Base-by-base conservation (phyloP, 768 basidiomycete genomes). In the Zangia roseola region DNA sequence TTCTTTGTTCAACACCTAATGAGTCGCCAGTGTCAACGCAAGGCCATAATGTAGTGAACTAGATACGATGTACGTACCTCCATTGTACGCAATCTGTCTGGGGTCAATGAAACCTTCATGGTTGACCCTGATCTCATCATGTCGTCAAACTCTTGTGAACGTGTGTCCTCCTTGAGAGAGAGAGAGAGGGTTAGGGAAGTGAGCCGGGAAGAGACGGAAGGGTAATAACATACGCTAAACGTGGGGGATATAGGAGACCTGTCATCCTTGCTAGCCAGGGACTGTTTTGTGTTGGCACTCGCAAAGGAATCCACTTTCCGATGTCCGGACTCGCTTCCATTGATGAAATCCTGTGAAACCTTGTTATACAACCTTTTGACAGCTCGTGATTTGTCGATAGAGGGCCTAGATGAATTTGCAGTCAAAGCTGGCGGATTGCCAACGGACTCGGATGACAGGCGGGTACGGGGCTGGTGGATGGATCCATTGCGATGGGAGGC, bases 21-120 rank as follows among this genome's bases (percentile, higher is more conserved):
- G 36, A 25, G 31, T 31, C 16, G 43, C 28, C 43, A 25, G 33
- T 17, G 43, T 51, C 41, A 51, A 33, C 39, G 44, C 38, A 34
- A 39, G 53, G 57, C n/a, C n/a, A n/a, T 36, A 43, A 49, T 26
- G 54, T 62, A 43, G 37, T 25, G 57, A 58, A 45, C 34, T 52
- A 40, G 56, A 53, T 42, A 52, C 39, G 45, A 49, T 50, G 60
- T 55, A 75, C 81, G 63, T 71, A 94, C 94, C 79, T 97, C 93
- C 82, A 95, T 94, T 42, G 84, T 91, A 64, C 84, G 88, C 49
- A 98, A 75, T 45, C 94, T 80, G 73, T 97, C 93, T 48, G 94
- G 94, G 28, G 94, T 98, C 54, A 97, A 78, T 35, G 93, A 95
- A 59, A 98, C 85, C 65, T 92, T 97, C 88, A 97, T 89, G 17